Evolutionary conservation across 345 rosid species (phyloP).

Genomic region (Sapria himalayana): DNA sequence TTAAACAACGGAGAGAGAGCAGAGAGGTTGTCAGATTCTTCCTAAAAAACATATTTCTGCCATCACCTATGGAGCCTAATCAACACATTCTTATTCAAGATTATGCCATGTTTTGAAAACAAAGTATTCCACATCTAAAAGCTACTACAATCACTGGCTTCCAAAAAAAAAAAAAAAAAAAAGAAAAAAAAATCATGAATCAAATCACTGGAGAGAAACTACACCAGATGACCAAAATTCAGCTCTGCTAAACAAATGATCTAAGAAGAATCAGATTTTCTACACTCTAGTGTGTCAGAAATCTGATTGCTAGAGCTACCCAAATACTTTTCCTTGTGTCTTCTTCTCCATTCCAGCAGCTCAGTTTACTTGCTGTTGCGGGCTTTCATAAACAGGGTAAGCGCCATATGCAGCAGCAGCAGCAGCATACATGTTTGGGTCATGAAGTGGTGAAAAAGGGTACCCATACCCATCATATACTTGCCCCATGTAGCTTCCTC

Average conservation of each 20-base stretch:
- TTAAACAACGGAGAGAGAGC: too few relatives aligned
- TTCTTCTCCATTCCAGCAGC: slow-evolving; percentile 4
- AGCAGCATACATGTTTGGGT: slow-evolving; percentile 54
- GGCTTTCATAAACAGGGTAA: slow-evolving; percentile 57
- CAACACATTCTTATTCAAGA: too few relatives aligned
- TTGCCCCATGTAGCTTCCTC: slow-evolving; percentile 59
- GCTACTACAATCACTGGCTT: slow-evolving; percentile 5
- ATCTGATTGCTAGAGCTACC: slow-evolving; percentile 12
- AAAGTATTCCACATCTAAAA: too few relatives aligned
- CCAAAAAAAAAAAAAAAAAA: too few relatives aligned
- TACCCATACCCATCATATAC: slow-evolving; percentile 74
- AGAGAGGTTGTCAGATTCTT: too few relatives aligned
- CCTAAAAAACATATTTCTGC: too few relatives aligned
- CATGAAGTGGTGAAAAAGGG: slow-evolving; percentile 46
- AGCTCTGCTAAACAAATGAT: slow-evolving; percentile 30
- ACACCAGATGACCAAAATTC: slow-evolving; percentile 39
- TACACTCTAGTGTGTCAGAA: slow-evolving; percentile 9
- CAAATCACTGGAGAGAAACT: slow-evolving; percentile 21
- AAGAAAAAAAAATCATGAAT: slow-evolving; percentile 19
- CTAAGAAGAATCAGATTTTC: slow-evolving; percentile 12
- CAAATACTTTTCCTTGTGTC: too few relatives aligned
- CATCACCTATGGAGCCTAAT: too few relatives aligned
- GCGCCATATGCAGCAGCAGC: slow-evolving; percentile 46
- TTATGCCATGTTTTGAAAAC: too few relatives aligned
- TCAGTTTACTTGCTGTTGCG: slow-evolving; percentile 94